Evolutionary conservation across 1,284 basidiomycete genomes (phyloP).

Genomic region (Pseudozyma sp.): DNA sequence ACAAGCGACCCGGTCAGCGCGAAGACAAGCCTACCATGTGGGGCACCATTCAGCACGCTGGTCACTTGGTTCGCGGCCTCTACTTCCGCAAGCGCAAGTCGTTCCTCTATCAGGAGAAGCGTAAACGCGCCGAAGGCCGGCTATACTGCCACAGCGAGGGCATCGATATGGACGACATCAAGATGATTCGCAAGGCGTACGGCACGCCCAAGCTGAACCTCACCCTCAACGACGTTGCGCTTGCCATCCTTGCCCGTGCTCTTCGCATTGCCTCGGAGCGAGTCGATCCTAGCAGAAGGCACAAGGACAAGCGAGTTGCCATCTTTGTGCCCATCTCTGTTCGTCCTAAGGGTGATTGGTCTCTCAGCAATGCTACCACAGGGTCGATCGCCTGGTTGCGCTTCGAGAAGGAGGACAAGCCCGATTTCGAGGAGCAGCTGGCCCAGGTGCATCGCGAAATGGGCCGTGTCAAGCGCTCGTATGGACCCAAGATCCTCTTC

Average conservation of each 20-base stretch:
- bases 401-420: constrained; percentile 56
- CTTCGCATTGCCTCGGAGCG: constrained; percentile 63
- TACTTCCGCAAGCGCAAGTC: constrained; percentile 63
- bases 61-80: constrained; percentile 61
- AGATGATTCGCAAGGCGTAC: constrained; percentile 65
- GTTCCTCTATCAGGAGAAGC: constrained; percentile 58
- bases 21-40: constrained; percentile 54
- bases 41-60: constrained; percentile 59
- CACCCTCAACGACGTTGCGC: constrained; percentile 66
- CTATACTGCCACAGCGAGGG: constrained; percentile 66
- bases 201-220: constrained; percentile 54
- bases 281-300: constrained; percentile 34
- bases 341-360: constrained; percentile 65
- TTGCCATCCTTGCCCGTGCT: constrained; percentile 64
- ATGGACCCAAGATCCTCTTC: constrained; percentile 63
- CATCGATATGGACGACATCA: constrained; percentile 64
- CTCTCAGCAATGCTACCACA: constrained; percentile 64
- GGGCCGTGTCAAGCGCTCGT: constrained; percentile 62
- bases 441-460: constrained; percentile 64
- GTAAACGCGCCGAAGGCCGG: constrained; percentile 39
- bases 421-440: constrained; percentile 54
- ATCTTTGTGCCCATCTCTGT: constrained; percentile 66
- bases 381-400: constrained; percentile 65
- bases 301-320: constrained; percentile 65
- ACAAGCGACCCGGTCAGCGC: constrained; percentile 57